Evolutionary conservation across 768 basidiomycete genomes (phyloP).

Genomic region (Pleurotus pulmonarius): DNA sequence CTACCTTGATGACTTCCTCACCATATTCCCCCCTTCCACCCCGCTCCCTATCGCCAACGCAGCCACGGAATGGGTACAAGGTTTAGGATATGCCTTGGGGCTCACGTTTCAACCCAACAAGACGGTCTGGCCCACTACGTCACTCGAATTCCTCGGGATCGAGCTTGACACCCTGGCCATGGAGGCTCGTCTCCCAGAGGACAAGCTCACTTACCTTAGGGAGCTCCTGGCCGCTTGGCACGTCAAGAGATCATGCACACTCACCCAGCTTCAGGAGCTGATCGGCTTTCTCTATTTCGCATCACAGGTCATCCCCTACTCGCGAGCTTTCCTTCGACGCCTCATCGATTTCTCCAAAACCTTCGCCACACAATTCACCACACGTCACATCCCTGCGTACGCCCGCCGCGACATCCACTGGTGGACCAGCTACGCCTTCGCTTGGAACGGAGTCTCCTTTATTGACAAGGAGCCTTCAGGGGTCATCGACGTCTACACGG

Average conservation of each 20-base stretch:
- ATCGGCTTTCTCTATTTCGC: conserved; percentile 14
- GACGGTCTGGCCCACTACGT: conserved; percentile 17
- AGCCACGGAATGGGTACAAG: conserved; percentile 26
- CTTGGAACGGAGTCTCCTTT: conserved; percentile 26
- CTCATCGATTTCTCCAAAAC: conserved; percentile 23
- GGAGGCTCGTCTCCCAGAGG: conserved; percentile 9
- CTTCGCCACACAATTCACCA: conserved; percentile 17
- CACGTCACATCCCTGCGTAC: conserved; percentile 18
- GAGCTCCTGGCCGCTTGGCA: neutral
- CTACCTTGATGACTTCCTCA: conserved; percentile 33
- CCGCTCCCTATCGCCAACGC: conserved; percentile 1
- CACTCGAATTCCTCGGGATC: too few relatives aligned
- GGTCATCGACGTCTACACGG: conserved; percentile 21
- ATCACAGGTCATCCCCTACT: conserved; percentile 10
- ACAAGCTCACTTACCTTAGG: conserved; percentile 9
- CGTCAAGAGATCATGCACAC: neutral
- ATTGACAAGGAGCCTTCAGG: conserved; percentile 9
- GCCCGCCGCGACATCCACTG: conserved; percentile 22
- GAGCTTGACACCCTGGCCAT: neutral
- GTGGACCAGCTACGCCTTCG: conserved; percentile 22
- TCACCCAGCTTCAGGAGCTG: conserved; percentile 11
- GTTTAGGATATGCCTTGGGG: conserved; percentile 22
- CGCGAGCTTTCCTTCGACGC: conserved; percentile 8
- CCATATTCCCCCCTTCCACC: conserved; percentile 16
- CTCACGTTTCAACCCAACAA: conserved; percentile 26